Percentiles rank a stretch among this genome's conserved stretches.
phyloP scores from a whole-genome alignment of 1,139 yeast species.

The Meyerozyma guilliermondii region DNA sequence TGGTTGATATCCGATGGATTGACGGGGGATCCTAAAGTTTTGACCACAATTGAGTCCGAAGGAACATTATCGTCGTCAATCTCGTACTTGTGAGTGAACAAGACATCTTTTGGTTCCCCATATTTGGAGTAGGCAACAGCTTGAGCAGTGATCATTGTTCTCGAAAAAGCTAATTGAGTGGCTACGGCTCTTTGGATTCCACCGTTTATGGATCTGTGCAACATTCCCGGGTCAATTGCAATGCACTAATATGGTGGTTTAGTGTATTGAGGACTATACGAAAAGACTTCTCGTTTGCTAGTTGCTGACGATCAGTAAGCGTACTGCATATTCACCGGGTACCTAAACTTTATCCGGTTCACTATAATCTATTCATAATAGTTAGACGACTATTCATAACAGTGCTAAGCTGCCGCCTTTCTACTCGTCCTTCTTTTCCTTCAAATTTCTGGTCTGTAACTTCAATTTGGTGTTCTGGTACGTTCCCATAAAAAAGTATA shows the following conservation, averaged over 20 bases:
- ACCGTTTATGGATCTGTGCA: too few species aligned
- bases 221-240: too few species aligned
- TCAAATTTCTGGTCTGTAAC: constrained; percentile 24
- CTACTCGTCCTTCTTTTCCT: neutral
- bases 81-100: constrained; percentile 47
- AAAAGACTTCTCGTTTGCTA: too few species aligned
- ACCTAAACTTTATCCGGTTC: too few species aligned
- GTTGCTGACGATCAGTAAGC: too few species aligned
- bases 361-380: too few species aligned
- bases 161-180: constrained; percentile 7
- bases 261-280: too few species aligned
- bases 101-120: constrained; percentile 57
- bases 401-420: too few species aligned
- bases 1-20: constrained; percentile 92
- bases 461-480: constrained; percentile 69
- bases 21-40: constrained; percentile 79
- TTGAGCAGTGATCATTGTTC: constrained; percentile 48
- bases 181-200: neutral
- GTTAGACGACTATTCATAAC: too few species aligned
- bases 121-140: constrained; percentile 54
- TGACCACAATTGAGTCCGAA: constrained; percentile 46
- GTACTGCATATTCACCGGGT: too few species aligned
- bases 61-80: constrained; percentile 42
- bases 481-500: constrained; percentile 73
- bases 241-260: too few species aligned